Evolutionary conservation across 1,139 yeast species (phyloP).

Genomic region (Schwanniomyces etchellsii): DNA sequence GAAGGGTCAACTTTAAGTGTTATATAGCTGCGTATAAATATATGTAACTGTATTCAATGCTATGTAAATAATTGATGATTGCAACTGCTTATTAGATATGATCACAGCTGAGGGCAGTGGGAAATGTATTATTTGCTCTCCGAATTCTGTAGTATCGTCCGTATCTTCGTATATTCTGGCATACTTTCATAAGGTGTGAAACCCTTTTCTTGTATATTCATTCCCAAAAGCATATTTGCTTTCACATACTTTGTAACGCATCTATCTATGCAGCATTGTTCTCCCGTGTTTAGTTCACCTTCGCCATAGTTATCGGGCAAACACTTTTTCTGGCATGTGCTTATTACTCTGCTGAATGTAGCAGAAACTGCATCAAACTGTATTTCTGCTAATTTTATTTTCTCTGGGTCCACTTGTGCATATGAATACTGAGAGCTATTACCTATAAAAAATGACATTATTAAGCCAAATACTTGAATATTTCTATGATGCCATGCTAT

Average conservation of each 20-base stretch:
- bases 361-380: slow-evolving; percentile 71
- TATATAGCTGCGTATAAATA: background rate
- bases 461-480: background rate
- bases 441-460: slow-evolving; percentile 62
- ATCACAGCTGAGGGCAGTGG: too few relatives aligned
- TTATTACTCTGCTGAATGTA: slow-evolving; percentile 57
- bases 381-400: slow-evolving; percentile 63
- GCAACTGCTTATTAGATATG: too few relatives aligned
- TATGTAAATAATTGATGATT: background rate
- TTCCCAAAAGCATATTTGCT: slow-evolving; percentile 60
- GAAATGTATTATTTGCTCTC: too few relatives aligned
- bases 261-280: slow-evolving; percentile 66
- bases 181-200: slow-evolving; percentile 26
- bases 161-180: slow-evolving; percentile 35
- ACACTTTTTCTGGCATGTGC: slow-evolving; percentile 64
- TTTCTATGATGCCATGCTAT: slow-evolving; percentile 1
- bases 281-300: slow-evolving; percentile 74
- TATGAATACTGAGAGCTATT: slow-evolving; percentile 35
- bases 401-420: slow-evolving; percentile 56
- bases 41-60: background rate
- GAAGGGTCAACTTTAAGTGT: slow-evolving; percentile 48
- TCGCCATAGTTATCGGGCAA: slow-evolving; percentile 73
- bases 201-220: slow-evolving; percentile 25
- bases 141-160: slow-evolving; percentile 6
- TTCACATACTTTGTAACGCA: slow-evolving; percentile 72